These are phyloP conservation scores for Hura crepitans DNA, from an alignment of 441 rosid species.

Conservation along the genomic window DNA sequence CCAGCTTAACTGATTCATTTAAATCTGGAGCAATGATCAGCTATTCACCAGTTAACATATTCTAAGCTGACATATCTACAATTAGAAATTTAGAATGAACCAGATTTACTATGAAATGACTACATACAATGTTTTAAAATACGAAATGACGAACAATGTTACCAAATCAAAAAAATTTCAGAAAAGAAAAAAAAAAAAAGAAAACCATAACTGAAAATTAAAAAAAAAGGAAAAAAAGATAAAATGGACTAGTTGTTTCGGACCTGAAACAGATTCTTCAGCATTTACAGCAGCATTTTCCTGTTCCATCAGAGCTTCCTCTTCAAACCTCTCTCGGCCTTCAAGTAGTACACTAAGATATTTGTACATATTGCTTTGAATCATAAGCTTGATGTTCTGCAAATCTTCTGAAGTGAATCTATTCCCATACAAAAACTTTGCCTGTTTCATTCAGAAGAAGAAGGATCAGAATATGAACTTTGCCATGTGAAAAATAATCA, in stretches of 20 bases:
- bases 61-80: neutral
- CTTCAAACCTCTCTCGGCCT: constrained; percentile 61
- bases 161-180: neutral
- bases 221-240: neutral
- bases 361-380: constrained; percentile 58
- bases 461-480: constrained; percentile 4
- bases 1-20: neutral
- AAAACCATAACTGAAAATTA: neutral
- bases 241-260: neutral
- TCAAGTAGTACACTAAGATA: constrained; percentile 61
- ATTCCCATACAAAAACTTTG: constrained; percentile 52
- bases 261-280: constrained; percentile 30
- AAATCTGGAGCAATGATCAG: neutral
- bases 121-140: too few species aligned
- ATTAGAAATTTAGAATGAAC: too few species aligned
- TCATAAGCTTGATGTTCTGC: constrained; percentile 51
- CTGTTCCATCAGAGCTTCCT: constrained; percentile 38
- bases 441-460: constrained; percentile 32
- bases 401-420: constrained; percentile 46
- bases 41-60: neutral
- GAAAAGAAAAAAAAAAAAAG: neutral
- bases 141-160: too few species aligned
- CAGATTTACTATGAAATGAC: neutral
- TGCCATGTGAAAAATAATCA: neutral
- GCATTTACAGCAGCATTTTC: constrained; percentile 10